Evolutionary conservation across 116 monocot species (phyloP).

Genomic region (Cymodocea nodosa): DNA sequence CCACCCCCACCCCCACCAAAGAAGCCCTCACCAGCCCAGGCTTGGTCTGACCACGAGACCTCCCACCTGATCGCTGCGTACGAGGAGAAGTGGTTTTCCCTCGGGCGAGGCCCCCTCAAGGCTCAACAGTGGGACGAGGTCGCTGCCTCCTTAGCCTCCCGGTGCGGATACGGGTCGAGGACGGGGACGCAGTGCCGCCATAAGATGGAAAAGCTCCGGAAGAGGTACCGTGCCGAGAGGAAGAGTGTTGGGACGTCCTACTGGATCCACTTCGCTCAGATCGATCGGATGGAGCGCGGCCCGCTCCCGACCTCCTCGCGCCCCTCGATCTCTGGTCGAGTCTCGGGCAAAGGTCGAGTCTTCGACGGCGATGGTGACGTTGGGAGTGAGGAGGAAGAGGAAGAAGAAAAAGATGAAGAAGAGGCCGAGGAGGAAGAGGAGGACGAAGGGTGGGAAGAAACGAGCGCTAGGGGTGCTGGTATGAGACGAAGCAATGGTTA

Average conservation of each 20-base stretch:
- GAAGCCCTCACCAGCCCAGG: constrained; percentile 22
- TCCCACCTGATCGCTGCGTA: constrained; percentile 56
- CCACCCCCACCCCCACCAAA: not conserved
- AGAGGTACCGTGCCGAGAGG: constrained; percentile 51
- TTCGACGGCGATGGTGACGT: not conserved
- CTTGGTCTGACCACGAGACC: constrained; percentile 62
- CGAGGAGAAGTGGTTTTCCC: constrained; percentile 60
- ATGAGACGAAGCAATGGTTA: not conserved
- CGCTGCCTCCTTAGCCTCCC: constrained; percentile 43
- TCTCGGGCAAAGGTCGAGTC: not conserved
- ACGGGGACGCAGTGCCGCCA: constrained; percentile 84
- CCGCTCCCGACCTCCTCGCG: constrained; percentile 29
- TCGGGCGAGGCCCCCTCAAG: constrained; percentile 61
- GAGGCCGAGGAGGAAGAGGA: not conserved
- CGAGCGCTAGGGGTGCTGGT: not conserved
- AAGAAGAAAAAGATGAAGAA: not conserved
- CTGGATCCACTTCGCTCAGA: constrained; percentile 57
- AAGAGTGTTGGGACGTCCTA: constrained; percentile 25
- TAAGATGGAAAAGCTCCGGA: constrained; percentile 87
- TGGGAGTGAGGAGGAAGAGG: not conserved
- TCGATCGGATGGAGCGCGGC: constrained; percentile 61
- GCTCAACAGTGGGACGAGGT: constrained; percentile 75
- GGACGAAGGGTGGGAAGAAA: not conserved
- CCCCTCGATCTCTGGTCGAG: not conserved
- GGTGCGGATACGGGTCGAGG: constrained; percentile 27